phyloP scores from a whole-genome alignment of 805 yeast species.

The Candida xiaguanensis region DNA sequence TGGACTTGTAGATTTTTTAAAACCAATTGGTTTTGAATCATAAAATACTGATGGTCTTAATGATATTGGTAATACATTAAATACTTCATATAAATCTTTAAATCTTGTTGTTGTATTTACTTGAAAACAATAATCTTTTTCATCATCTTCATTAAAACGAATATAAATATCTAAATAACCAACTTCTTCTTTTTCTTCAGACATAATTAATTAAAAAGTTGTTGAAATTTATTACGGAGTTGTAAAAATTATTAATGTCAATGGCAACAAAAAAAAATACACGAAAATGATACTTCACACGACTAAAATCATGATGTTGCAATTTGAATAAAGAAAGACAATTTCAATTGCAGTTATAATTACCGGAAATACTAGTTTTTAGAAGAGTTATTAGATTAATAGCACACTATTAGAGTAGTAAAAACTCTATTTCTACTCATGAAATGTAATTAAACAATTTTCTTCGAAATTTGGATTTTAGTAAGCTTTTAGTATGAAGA shows the following conservation, averaged over 20 bases:
- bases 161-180: constrained; percentile 53
- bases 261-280: neutral
- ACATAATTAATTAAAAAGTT: constrained; percentile 9
- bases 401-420: too few relatives aligned
- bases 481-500: too few relatives aligned
- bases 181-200: constrained; percentile 15
- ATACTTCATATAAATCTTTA: constrained; percentile 55
- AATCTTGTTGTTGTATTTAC: constrained; percentile 60
- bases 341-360: too few relatives aligned
- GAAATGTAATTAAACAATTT: too few relatives aligned
- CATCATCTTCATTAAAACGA: constrained; percentile 80
- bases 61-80: constrained; percentile 64
- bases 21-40: constrained; percentile 59
- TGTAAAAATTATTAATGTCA: too few relatives aligned
- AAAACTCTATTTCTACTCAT: too few relatives aligned
- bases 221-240: constrained; percentile 5
- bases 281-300: neutral
- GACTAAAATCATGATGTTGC: too few relatives aligned
- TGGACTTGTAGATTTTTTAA: constrained; percentile 59
- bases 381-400: too few relatives aligned
- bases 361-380: too few relatives aligned
- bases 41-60: constrained; percentile 80
- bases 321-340: too few relatives aligned
- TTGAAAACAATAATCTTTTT: constrained; percentile 86
- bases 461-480: too few relatives aligned